Percentiles rank a stretch among this genome's conserved stretches.
Conservation (phyloP, 805 yeast species). For the Nadsonia fulvescens region DNA sequence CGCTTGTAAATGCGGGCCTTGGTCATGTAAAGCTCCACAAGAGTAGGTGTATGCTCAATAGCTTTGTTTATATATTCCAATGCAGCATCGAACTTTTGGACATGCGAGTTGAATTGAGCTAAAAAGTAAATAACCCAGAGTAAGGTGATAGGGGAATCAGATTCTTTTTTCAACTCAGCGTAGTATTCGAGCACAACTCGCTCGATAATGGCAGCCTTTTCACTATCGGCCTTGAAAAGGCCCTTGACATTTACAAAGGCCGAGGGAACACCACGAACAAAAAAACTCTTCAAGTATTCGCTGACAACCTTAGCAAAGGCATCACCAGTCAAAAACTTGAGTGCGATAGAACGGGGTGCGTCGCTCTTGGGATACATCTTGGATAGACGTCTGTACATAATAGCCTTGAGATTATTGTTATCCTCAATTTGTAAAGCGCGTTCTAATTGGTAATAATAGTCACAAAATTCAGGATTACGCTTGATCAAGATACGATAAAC, state of each 20-base stretch:
- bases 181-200: slow-evolving; percentile 35
- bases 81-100: slow-evolving; percentile 38
- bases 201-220: slow-evolving; percentile 27
- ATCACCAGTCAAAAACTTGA: slow-evolving; percentile 27
- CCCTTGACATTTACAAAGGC: slow-evolving; percentile 76
- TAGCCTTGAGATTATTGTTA: slow-evolving; percentile 26
- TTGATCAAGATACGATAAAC: slow-evolving; percentile 52
- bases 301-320: slow-evolving; percentile 30
- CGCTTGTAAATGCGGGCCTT: slow-evolving; percentile 72
- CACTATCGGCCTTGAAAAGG: slow-evolving; percentile 36
- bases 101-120: slow-evolving; percentile 54
- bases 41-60: slow-evolving; percentile 57
- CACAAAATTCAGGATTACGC: slow-evolving; percentile 68
- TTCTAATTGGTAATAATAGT: slow-evolving; percentile 53
- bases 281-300: slow-evolving; percentile 39
- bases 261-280: slow-evolving; percentile 76
- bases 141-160: slow-evolving; percentile 6
- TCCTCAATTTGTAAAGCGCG: slow-evolving; percentile 38
- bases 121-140: slow-evolving; percentile 64
- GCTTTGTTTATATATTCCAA: slow-evolving; percentile 40
- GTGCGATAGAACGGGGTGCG: slow-evolving; percentile 61
- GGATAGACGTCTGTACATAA: slow-evolving; percentile 46
- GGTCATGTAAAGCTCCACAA: slow-evolving; percentile 63
- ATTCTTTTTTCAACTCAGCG: slow-evolving; percentile 1
- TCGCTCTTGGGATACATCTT: slow-evolving; percentile 69